Percentiles rank a stretch among this genome's conserved stretches.
phyloP scores from a whole-genome alignment of 345 rosid genomes.

The Firmiana major region DNA sequence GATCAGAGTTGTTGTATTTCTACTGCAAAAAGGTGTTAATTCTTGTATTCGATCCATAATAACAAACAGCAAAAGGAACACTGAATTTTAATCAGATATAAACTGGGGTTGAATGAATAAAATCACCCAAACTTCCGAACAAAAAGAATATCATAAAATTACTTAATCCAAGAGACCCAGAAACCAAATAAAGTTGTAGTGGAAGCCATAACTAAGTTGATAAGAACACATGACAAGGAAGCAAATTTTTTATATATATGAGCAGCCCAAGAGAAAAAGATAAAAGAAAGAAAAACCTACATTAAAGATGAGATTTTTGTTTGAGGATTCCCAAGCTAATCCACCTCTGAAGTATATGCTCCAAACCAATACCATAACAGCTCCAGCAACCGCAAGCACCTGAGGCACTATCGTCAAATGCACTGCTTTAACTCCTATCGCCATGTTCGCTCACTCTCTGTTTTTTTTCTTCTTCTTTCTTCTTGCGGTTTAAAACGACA shows the following conservation, averaged over 20 bases:
- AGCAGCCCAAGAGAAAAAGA: background rate
- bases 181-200: background rate
- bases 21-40: too few relatives aligned
- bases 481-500: background rate
- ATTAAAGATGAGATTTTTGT: slow-evolving; percentile 91
- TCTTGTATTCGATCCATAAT: background rate
- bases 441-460: slow-evolving; percentile 27
- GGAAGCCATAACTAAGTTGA: background rate
- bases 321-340: slow-evolving; percentile 78
- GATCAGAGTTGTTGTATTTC: background rate
- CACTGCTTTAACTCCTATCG: slow-evolving; percentile 44
- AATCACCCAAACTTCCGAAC: background rate
- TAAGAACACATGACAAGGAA: background rate
- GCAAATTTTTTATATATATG: too few relatives aligned
- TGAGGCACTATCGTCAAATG: slow-evolving; percentile 60
- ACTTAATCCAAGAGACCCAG: background rate
- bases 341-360: slow-evolving; percentile 72
- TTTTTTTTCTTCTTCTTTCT: background rate
- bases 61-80: background rate
- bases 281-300: slow-evolving; percentile 33
- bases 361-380: slow-evolving; percentile 81
- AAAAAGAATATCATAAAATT: too few relatives aligned
- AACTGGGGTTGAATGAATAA: background rate
- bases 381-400: slow-evolving; percentile 52
- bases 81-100: background rate